Base-by-base conservation (phyloP, 179 eudicot genomes). In the Beta macrorhiza region DNA sequence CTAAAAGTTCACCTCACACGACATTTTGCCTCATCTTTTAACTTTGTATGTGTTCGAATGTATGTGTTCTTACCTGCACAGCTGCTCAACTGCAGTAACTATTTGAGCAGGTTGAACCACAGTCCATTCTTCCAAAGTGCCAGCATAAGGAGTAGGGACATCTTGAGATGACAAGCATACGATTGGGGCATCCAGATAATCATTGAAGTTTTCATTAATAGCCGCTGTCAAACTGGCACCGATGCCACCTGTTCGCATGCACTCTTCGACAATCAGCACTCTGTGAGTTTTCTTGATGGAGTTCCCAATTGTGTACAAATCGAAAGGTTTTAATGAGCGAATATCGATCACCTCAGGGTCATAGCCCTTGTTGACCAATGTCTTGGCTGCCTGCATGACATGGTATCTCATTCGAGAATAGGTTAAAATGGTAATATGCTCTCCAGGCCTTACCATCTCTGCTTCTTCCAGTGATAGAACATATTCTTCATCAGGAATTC, bases 71-170 rank as follows among this genome's bases (percentile, higher is more conserved):
- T 90, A 94, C 83, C 81, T 81, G 86, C 97, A 92, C 20, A 94
- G 89, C 83, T 91, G 90, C 89, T 92, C 97, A 32, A 95, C 98
- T 13, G 98, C 97, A 76, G 98, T 83, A 74, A 93, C 98, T 52
- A 95, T 92, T 86, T 93, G 97, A 56, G 97, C 89, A 16, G 99
- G 97, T 80, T 95, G 99, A 79, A 95, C 99, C 52, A 93, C 92
- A 0, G 95, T 93, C 92, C 89, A 91, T 51, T 95, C 92, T 82
- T 95, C 95, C 83, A 95, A 82, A 8, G 97, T 87, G 64, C 94
- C 98, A n/a, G 98, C 97, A 87, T 93, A 95, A 11, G 99, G 99
- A 5, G 99, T 95, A 7, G 99, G 98, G 82, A 95, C 99, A 80
- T 95, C 98, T 84, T 95, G 98, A 49, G 98, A 93, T 10, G 98